Conservation (phyloP, 2,329 filamentous ascomycete species). For the Aspergillus oerlinghausenensis region DNA sequence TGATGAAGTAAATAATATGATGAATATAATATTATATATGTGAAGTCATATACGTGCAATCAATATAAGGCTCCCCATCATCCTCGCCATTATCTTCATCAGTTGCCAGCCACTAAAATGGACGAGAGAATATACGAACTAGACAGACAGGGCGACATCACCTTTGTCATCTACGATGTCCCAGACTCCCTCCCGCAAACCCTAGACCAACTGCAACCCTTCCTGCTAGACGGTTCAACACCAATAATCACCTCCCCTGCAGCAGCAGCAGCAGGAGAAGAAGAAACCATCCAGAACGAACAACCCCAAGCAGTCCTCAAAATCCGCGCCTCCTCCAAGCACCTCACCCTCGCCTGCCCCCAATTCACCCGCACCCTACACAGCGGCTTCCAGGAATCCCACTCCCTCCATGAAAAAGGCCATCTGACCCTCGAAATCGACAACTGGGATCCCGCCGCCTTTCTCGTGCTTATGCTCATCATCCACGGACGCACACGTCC, state of each 20-base stretch:
- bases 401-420: neutral
- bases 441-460: constrained; percentile 14
- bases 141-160: constrained; percentile 58
- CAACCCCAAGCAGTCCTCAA: neutral
- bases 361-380: constrained; percentile 1
- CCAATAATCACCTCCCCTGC: neutral
- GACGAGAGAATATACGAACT: constrained; percentile 29
- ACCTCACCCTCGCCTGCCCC: neutral
- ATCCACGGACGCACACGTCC: constrained; percentile 14
- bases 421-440: constrained; percentile 1
- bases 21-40: no score
- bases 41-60: no score
- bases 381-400: neutral
- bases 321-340: constrained; percentile 4
- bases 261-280: neutral
- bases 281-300: neutral
- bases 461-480: constrained; percentile 19
- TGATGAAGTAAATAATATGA: no score
- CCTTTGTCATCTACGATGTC: neutral
- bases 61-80: no score
- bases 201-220: neutral
- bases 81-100: no score
- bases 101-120: constrained; percentile 55
- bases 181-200: constrained; percentile 2
- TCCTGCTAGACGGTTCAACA: neutral